Percentiles rank a stretch among this genome's conserved stretches.
These are phyloP conservation scores for Physocladia obscura DNA, from an alignment of 192 early-diverging fungal genomes.

Conservation along the genomic window DNA sequence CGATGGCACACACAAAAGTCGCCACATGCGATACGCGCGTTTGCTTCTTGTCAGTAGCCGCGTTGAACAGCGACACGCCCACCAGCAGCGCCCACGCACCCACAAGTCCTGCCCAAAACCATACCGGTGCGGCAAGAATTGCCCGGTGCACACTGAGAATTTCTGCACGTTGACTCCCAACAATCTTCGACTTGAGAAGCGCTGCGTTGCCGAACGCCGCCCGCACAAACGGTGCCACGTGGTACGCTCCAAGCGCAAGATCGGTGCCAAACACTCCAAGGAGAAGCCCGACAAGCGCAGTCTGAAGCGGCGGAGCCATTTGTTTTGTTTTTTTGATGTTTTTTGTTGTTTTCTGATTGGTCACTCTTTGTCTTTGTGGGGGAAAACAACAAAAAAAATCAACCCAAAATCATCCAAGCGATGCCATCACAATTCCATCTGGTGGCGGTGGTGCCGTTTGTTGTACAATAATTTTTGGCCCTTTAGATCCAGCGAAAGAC, in stretches of 20 bases:
- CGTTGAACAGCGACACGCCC: constrained; percentile 4
- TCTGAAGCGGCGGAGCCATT: constrained; percentile 17
- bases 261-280: constrained; percentile 14
- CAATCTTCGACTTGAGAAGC: constrained; percentile 24
- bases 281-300: constrained; percentile 14
- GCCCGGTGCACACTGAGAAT: constrained; percentile 8
- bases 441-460: background rate
- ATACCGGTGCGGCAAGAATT: constrained; percentile 1
- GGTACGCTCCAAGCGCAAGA: constrained; percentile 11
- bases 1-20: background rate
- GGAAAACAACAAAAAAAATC: no score
- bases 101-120: background rate
- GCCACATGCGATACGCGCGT: constrained; percentile 9
- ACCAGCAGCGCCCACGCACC: constrained; percentile 15
- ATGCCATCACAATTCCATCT: background rate
- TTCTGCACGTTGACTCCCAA: constrained; percentile 1
- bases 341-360: background rate
- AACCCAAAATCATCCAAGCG: no score
- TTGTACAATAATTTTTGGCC: background rate
- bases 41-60: background rate
- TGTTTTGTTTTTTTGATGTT: constrained; percentile 4
- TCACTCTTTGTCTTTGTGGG: no score
- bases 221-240: constrained; percentile 12
- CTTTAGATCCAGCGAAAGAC: background rate
- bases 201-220: constrained; percentile 8